Base-by-base conservation (phyloP, 1,284 basidiomycete species). In the Irpex rosettiformis region DNA sequence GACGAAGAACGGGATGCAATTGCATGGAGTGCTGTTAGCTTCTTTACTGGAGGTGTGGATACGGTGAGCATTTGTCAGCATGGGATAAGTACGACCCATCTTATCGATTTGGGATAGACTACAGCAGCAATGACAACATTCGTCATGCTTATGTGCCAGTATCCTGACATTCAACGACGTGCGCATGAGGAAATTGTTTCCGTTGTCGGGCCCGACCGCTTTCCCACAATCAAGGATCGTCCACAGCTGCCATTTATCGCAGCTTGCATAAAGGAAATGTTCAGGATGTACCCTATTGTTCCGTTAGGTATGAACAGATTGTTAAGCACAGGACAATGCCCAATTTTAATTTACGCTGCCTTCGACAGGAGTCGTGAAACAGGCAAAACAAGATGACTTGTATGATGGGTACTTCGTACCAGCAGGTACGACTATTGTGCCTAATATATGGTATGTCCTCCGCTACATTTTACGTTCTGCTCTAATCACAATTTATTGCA, bases 131-230 rank as follows among this genome's bases (percentile, higher is more conserved):
- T 57, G 4, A n/a, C 27, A 7, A 40, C 59, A 5, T 66, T 67
- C 56, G 45, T 67, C 37, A 56, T 67, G 2, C 62, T 61, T 6
- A 65, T 66, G 59, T 47, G 61, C 2, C 59, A 63, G 16, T 57
- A 65, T 52, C 68, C 68, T 1, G 62, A 64, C 11, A 54, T 64
- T 25, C 56, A 57, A 28, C 6, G n/a, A 11, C 29, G 27, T 7
- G 49, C 56, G 5, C 56, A 57, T 7, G 21, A 16, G 25, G 48
- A 11, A 6, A 5, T 57, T 22, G 56, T 52, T 45, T 21, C 2
- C 33, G 16, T 37, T 16, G 11, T 37, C 33, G 33, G 16, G 11
- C 10, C 10, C 10, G 16, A 8, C 16, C 33, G 33, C 10, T 37
- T 37, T 8, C 33, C 33, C 11, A 37, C 33, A 37, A 16, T 37